A percentile compares a stretch with the other conserved stretches of the same genome.
These are phyloP conservation scores for Grigorovia jiainica DNA, from an alignment of 805 yeast species.

Conservation along the genomic window DNA sequence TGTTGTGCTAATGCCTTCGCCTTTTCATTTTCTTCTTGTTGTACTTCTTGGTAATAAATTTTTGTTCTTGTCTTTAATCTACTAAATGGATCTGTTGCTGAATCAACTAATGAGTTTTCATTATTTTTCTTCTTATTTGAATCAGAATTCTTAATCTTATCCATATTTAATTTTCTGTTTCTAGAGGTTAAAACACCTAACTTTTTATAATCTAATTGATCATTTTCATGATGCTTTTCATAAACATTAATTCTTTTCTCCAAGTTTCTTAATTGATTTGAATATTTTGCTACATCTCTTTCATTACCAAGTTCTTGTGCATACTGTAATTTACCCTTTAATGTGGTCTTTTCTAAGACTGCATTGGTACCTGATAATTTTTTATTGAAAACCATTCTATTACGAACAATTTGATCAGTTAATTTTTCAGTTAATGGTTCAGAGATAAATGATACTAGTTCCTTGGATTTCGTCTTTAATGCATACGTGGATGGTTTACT, in stretches of 20 bases:
- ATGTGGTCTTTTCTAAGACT: conserved; percentile 61
- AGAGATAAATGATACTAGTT: conserved; percentile 52
- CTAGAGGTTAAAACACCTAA: conserved; percentile 73
- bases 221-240: conserved; percentile 31
- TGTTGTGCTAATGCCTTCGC: conserved; percentile 46
- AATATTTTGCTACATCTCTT: conserved; percentile 37
- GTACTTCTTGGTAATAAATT: conserved; percentile 56
- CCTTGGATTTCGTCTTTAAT: conserved; percentile 53
- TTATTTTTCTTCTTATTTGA: conserved; percentile 40
- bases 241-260: conserved; percentile 30
- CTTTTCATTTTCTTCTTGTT: conserved; percentile 48
- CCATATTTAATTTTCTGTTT: conserved; percentile 73
- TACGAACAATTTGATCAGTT: conserved; percentile 67
- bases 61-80: conserved; percentile 83
- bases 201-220: conserved; percentile 34
- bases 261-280: conserved; percentile 37
- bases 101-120: conserved; percentile 19
- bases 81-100: conserved; percentile 71
- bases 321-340: conserved; percentile 64
- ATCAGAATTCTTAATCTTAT: conserved; percentile 73
- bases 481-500: conserved; percentile 50
- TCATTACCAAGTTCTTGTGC: conserved; percentile 53
- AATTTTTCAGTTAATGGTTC: conserved; percentile 62
- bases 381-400: conserved; percentile 55
- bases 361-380: conserved; percentile 58